These are phyloP conservation scores for Sparassis latifolia DNA, from an alignment of 1,284 basidiomycete genomes.

Conservation along the genomic window DNA sequence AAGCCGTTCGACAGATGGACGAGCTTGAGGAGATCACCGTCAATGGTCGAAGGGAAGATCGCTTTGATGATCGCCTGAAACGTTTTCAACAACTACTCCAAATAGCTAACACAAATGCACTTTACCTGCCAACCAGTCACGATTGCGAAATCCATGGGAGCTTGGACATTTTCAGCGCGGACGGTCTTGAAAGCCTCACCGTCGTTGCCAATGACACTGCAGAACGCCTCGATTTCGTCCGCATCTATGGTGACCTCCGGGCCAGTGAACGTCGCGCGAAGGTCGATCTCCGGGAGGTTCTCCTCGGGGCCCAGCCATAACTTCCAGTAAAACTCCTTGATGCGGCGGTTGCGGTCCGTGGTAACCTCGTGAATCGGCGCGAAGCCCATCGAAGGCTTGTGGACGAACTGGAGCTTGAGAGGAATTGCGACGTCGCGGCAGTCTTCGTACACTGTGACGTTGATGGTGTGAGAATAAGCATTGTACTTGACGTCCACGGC, in stretches of 20 bases:
- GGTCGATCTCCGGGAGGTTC: conserved; percentile 65
- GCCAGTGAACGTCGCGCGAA: conserved; percentile 77
- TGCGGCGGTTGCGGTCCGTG: conserved; percentile 80
- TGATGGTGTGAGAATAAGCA: conserved; percentile 51
- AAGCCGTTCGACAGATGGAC: conserved; percentile 98
- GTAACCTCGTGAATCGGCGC: conserved; percentile 92
- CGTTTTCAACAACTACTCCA: too few relatives aligned
- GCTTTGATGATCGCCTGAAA: conserved; percentile 90
- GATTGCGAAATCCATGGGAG: conserved; percentile 98
- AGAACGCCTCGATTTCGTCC: conserved; percentile 81
- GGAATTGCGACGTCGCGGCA: conserved; percentile 75
- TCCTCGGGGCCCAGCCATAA: conserved; percentile 91
- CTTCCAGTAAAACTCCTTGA: conserved; percentile 97
- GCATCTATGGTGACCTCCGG: conserved; percentile 80
- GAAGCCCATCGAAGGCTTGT: conserved; percentile 85
- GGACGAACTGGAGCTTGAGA: conserved; percentile 77
- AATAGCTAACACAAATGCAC: not conserved
- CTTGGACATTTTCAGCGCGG: conserved; percentile 65
- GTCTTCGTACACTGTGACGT: conserved; percentile 82
- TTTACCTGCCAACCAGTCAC: conserved; percentile 92
- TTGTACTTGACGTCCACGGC: conserved; percentile 74
- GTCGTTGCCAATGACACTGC: conserved; percentile 90
- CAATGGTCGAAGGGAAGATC: conserved; percentile 88
- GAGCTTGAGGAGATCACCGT: conserved; percentile 91
- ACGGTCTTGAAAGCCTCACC: conserved; percentile 84